Conservation (phyloP, 1,284 basidiomycete genomes). For the Calocybe gambosa region DNA sequence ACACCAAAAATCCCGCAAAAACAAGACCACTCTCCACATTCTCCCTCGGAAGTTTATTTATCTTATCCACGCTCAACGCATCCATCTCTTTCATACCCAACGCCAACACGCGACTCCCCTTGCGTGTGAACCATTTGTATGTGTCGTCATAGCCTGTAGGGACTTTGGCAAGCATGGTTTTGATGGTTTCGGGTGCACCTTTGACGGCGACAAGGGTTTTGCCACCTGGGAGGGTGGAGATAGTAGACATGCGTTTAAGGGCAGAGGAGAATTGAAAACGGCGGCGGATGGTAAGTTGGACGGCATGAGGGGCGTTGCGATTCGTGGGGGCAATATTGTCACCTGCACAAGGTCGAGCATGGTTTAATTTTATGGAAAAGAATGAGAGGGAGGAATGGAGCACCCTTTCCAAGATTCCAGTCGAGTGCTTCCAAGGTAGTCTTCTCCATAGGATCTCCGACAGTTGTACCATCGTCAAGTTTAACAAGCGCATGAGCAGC, state of each 20-base stretch:
- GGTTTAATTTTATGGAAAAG: not conserved
- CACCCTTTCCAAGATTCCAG: conserved; percentile 82
- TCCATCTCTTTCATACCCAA: conserved; percentile 83
- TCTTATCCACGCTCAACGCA: conserved; percentile 31
- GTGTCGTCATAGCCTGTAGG: conserved; percentile 85
- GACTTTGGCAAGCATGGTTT: conserved; percentile 70
- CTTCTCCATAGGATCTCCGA: conserved; percentile 99
- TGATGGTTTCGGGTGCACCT: conserved; percentile 93
- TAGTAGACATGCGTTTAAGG: conserved; percentile 92
- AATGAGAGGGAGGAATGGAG: conserved; percentile 12
- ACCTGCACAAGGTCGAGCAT: conserved; percentile 34
- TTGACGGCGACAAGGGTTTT: conserved; percentile 72
- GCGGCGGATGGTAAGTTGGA: conserved; percentile 69
- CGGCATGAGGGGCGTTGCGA: conserved; percentile 48
- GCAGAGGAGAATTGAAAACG: conserved; percentile 96
- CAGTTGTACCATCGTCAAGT: conserved; percentile 87
- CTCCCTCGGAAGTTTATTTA: conserved; percentile 78
- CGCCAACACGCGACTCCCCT: conserved; percentile 88
- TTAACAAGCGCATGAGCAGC: conserved; percentile 94
- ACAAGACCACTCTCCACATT: conserved; percentile 70
- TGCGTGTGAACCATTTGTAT: conserved; percentile 88
- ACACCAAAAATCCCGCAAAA: conserved; percentile 92
- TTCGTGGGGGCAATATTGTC: conserved; percentile 64
- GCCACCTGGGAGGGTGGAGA: conserved; percentile 66
- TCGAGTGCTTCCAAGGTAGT: conserved; percentile 89